phyloP scores from a whole-genome alignment of 2,329 filamentous ascomycete species.

The Microdochium bolleyi region DNA sequence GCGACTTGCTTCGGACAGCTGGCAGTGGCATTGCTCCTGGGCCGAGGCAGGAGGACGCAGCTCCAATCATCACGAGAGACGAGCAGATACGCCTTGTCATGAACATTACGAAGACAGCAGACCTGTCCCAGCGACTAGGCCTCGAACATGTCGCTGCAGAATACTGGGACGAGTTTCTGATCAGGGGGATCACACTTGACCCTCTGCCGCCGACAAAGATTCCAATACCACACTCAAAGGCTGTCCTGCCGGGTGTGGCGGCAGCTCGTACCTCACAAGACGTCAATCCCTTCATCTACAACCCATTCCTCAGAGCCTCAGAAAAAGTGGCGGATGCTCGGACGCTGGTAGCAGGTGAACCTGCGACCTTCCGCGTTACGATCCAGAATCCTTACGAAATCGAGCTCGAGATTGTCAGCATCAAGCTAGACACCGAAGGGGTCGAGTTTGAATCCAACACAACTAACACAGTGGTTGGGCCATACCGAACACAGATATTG shows the following conservation, averaged over 20 bases:
- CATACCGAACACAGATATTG: constrained; percentile 75
- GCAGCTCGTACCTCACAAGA: constrained; percentile 47
- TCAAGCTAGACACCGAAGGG: constrained; percentile 68
- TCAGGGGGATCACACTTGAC: constrained; percentile 69
- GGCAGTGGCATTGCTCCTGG: constrained; percentile 73
- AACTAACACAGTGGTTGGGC: constrained; percentile 63
- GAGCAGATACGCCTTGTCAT: constrained; percentile 80
- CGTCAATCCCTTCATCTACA: constrained; percentile 87
- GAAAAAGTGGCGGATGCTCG: constrained; percentile 54
- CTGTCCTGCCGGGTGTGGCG: constrained; percentile 40
- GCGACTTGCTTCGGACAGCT: constrained; percentile 73
- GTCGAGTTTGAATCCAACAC: constrained; percentile 60
- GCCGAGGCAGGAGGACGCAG: constrained; percentile 58
- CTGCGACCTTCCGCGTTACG: constrained; percentile 69
- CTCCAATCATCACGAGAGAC: constrained; percentile 65
- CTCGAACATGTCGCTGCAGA: constrained; percentile 64
- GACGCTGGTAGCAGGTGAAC: constrained; percentile 71
- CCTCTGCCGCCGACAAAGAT: constrained; percentile 49
- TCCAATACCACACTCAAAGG: constrained; percentile 58
- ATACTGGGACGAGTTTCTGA: constrained; percentile 95
- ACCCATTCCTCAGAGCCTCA: constrained; percentile 71
- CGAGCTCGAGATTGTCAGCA: constrained; percentile 78
- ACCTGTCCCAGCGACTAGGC: constrained; percentile 68
- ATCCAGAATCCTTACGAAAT: constrained; percentile 94
- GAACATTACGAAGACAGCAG: constrained; percentile 78